Conservation (phyloP, 2,329 filamentous ascomycete species). For the Alternaria sp. region DNA sequence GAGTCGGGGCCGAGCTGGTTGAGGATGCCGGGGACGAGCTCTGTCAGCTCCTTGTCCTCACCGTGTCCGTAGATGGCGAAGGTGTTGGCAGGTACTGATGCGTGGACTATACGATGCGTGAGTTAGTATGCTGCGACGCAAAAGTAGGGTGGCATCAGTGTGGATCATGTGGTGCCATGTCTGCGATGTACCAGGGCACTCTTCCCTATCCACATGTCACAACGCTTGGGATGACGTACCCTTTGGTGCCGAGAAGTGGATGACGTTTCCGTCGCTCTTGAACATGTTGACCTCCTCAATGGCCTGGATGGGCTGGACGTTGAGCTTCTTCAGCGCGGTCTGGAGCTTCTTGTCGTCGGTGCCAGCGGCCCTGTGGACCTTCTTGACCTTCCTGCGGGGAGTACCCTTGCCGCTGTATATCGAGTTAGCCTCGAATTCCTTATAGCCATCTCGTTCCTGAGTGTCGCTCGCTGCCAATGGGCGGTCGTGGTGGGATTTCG, state of each 20-base stretch:
- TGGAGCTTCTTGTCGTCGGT: constrained; percentile 99
- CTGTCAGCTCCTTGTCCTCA: constrained; percentile 99
- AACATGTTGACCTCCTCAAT: constrained; percentile 99
- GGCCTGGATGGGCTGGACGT: constrained; percentile 98
- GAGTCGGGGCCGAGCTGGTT: constrained; percentile 99
- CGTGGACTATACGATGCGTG: constrained; percentile 72
- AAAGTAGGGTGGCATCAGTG: neutral
- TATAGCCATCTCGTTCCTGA: neutral
- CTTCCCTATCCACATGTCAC: neutral
- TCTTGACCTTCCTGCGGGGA: constrained; percentile 97
- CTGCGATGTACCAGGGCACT: neutral
- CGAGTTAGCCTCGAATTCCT: constrained; percentile 32
- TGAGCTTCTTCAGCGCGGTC: constrained; percentile 96
- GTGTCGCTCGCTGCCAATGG: neutral
- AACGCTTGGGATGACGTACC: constrained; percentile 63
- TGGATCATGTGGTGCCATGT: neutral
- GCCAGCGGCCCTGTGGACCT: constrained; percentile 88
- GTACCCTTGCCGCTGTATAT: constrained; percentile 87
- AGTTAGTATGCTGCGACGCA: constrained; percentile 12
- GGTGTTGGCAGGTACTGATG: constrained; percentile 96
- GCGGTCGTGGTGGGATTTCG: constrained; percentile 3
- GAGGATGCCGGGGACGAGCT: constrained; percentile 98
- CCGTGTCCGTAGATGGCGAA: constrained; percentile 99
- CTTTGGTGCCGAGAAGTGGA: constrained; percentile 98
- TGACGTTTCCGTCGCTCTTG: constrained; percentile 99